phyloP scores from a whole-genome alignment of 1,139 yeast species.

The Taphrina flavorubra region DNA sequence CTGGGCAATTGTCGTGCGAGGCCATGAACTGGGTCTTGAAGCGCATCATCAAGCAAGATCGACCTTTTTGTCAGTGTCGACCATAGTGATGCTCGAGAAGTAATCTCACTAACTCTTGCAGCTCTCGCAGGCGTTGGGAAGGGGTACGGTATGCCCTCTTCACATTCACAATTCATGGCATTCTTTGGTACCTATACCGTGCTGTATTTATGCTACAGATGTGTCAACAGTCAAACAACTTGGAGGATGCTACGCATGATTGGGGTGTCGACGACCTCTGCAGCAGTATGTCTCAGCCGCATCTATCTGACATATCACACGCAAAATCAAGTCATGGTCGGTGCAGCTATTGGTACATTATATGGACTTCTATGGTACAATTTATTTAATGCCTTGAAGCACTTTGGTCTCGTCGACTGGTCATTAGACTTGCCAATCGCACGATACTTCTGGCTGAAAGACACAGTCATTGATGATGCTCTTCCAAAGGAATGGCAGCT shows the following conservation, averaged over 20 bases:
- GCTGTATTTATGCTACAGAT: slow-evolving; percentile 57
- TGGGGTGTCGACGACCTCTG: slow-evolving; percentile 5
- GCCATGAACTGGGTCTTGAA: slow-evolving; percentile 72
- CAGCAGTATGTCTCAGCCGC: slow-evolving; percentile 52
- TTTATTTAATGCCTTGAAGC: not conserved
- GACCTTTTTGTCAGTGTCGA: slow-evolving; percentile 61
- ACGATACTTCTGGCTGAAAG: slow-evolving; percentile 13
- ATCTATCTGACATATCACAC: slow-evolving; percentile 82
- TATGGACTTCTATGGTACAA: slow-evolving; percentile 64
- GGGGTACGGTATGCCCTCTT: slow-evolving; percentile 95
- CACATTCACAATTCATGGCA: slow-evolving; percentile 96
- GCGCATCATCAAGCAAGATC: slow-evolving; percentile 66
- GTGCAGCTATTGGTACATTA: slow-evolving; percentile 66
- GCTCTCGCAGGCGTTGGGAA: slow-evolving; percentile 49
- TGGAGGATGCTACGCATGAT: not conserved
- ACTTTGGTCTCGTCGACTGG: slow-evolving; percentile 22
- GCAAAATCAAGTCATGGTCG: slow-evolving; percentile 72
- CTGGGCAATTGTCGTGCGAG: slow-evolving; percentile 85
- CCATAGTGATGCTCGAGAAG: not conserved
- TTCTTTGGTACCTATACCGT: slow-evolving; percentile 72
- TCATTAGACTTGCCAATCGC: slow-evolving; percentile 2
- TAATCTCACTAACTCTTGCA: slow-evolving; percentile 4
- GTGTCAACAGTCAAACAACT: not conserved
- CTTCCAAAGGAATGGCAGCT: slow-evolving; percentile 23
- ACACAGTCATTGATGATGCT: slow-evolving; percentile 18